Evolutionary conservation across 2,329 filamentous ascomycete species (phyloP).

Genomic region (Arthrobotrys pseudoclavata): DNA sequence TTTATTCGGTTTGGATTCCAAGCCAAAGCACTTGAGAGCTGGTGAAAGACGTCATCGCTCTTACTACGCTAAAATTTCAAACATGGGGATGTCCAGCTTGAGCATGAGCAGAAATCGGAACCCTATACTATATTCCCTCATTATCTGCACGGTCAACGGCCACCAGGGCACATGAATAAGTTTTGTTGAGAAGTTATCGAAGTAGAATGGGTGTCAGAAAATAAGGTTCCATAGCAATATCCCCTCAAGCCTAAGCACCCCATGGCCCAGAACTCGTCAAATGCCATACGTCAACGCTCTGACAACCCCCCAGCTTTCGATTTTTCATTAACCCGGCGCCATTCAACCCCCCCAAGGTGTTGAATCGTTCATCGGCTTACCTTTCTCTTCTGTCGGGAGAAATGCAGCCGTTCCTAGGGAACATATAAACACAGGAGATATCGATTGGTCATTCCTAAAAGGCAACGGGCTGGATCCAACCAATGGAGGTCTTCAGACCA

Average conservation of each 20-base stretch:
- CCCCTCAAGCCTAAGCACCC: background rate
- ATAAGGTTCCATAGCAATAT: background rate
- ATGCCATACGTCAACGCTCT: background rate
- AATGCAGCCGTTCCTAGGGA: background rate
- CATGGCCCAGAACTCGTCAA: too few relatives aligned
- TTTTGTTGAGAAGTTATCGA: conserved; percentile 1
- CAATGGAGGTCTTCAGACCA: conserved; percentile 28
- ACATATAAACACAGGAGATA: background rate
- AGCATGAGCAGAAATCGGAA: background rate
- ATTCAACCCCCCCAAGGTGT: conserved; percentile 4
- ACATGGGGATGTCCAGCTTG: background rate
- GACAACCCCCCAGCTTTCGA: conserved; percentile 28
- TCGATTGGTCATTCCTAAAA: background rate
- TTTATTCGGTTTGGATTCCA: background rate
- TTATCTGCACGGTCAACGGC: background rate
- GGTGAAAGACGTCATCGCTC: background rate
- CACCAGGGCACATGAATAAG: background rate
- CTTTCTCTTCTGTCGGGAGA: conserved; percentile 14
- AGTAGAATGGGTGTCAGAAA: background rate
- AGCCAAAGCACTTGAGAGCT: background rate
- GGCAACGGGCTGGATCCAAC: background rate
- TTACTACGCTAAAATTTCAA: background rate
- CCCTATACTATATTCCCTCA: background rate
- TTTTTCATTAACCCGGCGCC: conserved; percentile 35
- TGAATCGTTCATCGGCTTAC: background rate